Percentiles rank a stretch among this genome's conserved stretches.
These are phyloP conservation scores for Saturnispora kantuleensis DNA, from an alignment of 805 yeast genomes.

Conservation along the genomic window DNA sequence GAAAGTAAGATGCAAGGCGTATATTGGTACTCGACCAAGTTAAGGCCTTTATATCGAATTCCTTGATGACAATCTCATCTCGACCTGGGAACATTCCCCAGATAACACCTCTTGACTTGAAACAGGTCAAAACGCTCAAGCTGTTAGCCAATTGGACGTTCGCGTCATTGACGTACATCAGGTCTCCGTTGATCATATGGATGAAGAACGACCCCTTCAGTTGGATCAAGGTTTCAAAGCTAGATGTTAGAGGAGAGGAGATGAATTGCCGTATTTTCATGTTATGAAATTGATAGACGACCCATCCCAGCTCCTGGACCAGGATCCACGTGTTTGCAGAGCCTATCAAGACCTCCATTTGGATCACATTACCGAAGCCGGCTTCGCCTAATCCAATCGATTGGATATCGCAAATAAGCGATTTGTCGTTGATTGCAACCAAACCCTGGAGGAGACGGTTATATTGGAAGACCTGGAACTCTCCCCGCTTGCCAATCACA, in stretches of 20 bases:
- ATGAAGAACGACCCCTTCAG: constrained; percentile 13
- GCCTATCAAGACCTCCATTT: constrained; percentile 9
- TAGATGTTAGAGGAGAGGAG: constrained; percentile 20
- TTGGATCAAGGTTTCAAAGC: constrained; percentile 13
- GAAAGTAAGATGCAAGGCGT: not conserved
- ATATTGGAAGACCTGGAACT: constrained; percentile 15
- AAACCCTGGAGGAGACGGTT: constrained; percentile 4
- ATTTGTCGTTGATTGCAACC: constrained; percentile 1
- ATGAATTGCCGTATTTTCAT: constrained; percentile 11
- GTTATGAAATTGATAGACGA: constrained; percentile 15
- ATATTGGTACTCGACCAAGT: not conserved
- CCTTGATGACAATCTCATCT: not conserved
- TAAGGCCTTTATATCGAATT: not conserved
- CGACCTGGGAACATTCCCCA: constrained; percentile 2
- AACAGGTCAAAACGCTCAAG: constrained; percentile 6
- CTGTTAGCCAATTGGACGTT: constrained; percentile 10
- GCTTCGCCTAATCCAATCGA: constrained; percentile 10
- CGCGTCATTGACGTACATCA: constrained; percentile 11
- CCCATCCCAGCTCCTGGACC: constrained; percentile 25
- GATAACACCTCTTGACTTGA: constrained; percentile 1
- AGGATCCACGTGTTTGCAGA: constrained; percentile 15
- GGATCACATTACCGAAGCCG: constrained; percentile 16
- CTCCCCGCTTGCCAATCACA: constrained; percentile 16
- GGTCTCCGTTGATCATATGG: constrained; percentile 15
- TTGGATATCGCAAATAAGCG: not conserved